Evolutionary conservation across 305 asterid genomes (phyloP), one percentile per base, ranked within the genome.

Genomic region (Euphrasia arctica): DNA sequence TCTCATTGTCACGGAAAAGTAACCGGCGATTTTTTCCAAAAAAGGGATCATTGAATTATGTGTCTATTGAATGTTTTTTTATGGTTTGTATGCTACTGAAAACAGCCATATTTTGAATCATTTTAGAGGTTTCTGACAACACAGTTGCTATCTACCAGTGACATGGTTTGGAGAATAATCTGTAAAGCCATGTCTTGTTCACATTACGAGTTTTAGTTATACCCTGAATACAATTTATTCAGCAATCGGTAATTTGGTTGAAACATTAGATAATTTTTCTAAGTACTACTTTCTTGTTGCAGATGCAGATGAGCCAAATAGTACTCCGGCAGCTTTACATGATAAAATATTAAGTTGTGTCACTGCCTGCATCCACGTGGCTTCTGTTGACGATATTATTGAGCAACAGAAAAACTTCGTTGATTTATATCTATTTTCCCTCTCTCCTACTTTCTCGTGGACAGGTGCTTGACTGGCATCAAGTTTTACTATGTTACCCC

Each of bases 391-490:
- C 18, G 97, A 94, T 81, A 83, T 94, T 69, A 77, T 94, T 68
- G 78, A 75, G 77, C 95, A 79, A 74, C 82, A 69, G 82, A 75
- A 77, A 72, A 77, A 80, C 74, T 77, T 94, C 75, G 65, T 88
- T 71, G 79, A 81, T 71, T 64, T 85, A 62, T 78, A 82, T 74
- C 39, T 76, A 59, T 66, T 73, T 31, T 94, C 92, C 52, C 88
- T 90, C 60, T 82, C 93, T 28, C 87, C 95, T 73, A 82, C 76
- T 66, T 79, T 82, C 78, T 70, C 91, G 4, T 94, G 99, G 99
- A 78, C 88, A 58, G 97, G 99, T 88, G 76, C 71, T 4, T 39
- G 57, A 22, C 63, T 43, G 25, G 31, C 45, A 39, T 49, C 52
- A 45, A 7, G 43, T 22, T 39, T 31, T 27, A 25, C 66, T 58